Base-by-base conservation (phyloP, 768 basidiomycete species). In the Psilocybe tampanensis region DNA sequence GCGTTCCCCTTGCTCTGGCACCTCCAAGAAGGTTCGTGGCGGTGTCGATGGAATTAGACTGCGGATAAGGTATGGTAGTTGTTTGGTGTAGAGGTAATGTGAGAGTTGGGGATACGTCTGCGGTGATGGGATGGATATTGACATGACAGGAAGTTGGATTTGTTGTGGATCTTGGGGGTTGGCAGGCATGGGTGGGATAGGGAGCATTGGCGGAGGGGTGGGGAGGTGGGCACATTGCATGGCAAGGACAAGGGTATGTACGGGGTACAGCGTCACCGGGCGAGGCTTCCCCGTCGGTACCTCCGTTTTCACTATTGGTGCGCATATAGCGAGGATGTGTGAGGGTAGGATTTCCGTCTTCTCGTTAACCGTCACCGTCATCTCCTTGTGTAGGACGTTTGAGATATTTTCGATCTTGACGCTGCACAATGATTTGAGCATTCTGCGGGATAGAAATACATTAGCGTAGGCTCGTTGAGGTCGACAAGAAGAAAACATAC, bases 201-300 rank as follows among this genome's bases (percentile, higher is more conserved):
- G 65, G 34, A 64, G 54, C 3, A 74, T 62, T 8, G 75, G 61
- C 0, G 85, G 81, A 23, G 89, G 76, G 21, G 77, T 70, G 1
- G 88, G 85, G 6, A 92, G 77, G 42, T 80, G 76, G 17, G 89
- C 73, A 67, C 89, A 93, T 65, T 89, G 79, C 0, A 86, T 76
- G 7, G 86, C 86, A 52, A 93, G 78, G 42, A 92, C 77, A 50
- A 90, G 70, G 32, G 84, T 82, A 71, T 94, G 91, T 11, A 84
- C 80, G 4, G 92, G 86, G 61, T 81, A 86, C 51, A 92, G 76
- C 9, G 78, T 73, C 23, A 79, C 68, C 59, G 73, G 73, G 24
- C 58, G 62, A 19, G 63, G 61, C 7, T 32, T 15, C 8, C 57
- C 15, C 23, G 60, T 23, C 24, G 8, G 58, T 9, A 29, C 29